These are phyloP conservation scores for Lenzites betulinus DNA, from an alignment of 768 basidiomycete species.

Conservation along the genomic window DNA sequence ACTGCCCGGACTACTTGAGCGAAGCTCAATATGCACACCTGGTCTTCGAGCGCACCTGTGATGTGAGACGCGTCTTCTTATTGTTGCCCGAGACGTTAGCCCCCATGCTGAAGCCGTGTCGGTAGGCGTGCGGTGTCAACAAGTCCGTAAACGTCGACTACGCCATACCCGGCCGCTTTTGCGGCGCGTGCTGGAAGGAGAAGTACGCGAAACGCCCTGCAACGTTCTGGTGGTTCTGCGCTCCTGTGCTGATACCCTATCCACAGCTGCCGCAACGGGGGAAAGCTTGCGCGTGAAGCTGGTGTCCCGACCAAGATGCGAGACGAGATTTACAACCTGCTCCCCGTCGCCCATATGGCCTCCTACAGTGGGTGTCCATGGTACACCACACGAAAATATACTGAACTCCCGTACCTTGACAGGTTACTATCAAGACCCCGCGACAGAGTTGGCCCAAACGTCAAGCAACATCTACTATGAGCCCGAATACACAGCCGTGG, in stretches of 20 bases:
- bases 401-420: no score
- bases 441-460: not conserved
- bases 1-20: constrained; percentile 13
- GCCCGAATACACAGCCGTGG: not conserved
- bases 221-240: no score
- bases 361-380: not conserved
- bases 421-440: not conserved
- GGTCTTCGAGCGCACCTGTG: constrained; percentile 11
- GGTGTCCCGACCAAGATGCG: not conserved
- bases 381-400: no score
- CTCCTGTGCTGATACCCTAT: not conserved
- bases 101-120: not conserved
- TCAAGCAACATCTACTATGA: not conserved
- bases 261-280: not conserved
- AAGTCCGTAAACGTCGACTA: constrained; percentile 2
- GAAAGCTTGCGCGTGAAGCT: not conserved
- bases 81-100: not conserved
- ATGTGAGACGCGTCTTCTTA: not conserved
- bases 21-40: constrained; percentile 14
- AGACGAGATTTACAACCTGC: not conserved
- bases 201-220: constrained; percentile 1
- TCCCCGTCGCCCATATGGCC: not conserved
- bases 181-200: constrained; percentile 10
- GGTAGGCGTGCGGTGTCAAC: constrained; percentile 10
- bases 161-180: not conserved